Conservation (phyloP, 192 early-diverging fungal species). For the Umbelopsis ramanniana region DNA sequence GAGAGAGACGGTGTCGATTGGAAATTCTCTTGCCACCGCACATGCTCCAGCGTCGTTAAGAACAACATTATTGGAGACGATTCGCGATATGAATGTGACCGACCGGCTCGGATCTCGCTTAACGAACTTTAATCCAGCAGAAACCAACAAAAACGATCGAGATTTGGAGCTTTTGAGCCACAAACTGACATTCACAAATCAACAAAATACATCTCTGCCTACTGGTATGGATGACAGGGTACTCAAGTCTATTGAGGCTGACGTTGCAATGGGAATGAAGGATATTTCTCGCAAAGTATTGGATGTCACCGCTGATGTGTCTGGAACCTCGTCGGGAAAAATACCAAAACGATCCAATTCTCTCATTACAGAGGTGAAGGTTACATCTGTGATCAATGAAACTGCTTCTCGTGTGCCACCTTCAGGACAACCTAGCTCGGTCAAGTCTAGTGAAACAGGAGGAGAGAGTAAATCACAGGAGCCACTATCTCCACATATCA, state of each 20-base stretch:
- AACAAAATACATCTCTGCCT: slow-evolving; percentile 1
- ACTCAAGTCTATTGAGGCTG: neutral
- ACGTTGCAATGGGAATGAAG: neutral
- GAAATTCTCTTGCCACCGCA: neutral
- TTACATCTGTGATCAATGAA: slow-evolving; percentile 9
- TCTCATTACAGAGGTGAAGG: neutral
- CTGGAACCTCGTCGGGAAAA: neutral
- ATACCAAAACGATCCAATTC: slow-evolving; percentile 6
- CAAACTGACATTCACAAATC: neutral
- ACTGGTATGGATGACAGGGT: slow-evolving; percentile 2
- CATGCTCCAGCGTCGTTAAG: neutral
- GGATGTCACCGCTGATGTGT: neutral
- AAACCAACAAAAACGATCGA: neutral
- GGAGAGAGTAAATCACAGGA: neutral
- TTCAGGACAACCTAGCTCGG: neutral
- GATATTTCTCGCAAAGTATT: slow-evolving; percentile 11
- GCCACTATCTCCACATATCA: slow-evolving; percentile 51
- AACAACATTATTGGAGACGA: neutral
- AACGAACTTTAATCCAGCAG: neutral
- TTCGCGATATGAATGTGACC: slow-evolving; percentile 12
- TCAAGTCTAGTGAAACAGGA: neutral
- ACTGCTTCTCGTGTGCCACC: neutral
- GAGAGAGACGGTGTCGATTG: neutral
- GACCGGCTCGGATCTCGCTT: neutral
- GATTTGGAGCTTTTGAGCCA: neutral